phyloP scores from a whole-genome alignment of 768 basidiomycete genomes.

The Pisolithus microcarpus region DNA sequence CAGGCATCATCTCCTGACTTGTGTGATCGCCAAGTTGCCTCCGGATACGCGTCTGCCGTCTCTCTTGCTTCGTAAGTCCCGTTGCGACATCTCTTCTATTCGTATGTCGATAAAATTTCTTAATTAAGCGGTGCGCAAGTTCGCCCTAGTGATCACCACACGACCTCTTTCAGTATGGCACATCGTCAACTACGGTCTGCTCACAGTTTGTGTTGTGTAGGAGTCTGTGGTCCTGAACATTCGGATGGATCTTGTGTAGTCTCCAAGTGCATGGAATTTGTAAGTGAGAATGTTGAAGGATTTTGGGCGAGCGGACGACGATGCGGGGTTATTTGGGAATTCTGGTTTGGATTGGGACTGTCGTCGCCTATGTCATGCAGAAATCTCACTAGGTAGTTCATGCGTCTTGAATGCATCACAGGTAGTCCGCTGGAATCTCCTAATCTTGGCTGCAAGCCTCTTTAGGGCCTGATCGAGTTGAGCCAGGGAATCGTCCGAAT shows the following conservation, averaged over 20 bases:
- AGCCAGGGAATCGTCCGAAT: too few relatives aligned
- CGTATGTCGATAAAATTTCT: conserved; percentile 29
- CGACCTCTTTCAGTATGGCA: neutral
- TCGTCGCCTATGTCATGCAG: neutral
- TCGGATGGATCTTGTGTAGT: conserved; percentile 13
- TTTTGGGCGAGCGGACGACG: neutral
- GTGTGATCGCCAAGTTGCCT: neutral
- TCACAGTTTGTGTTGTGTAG: conserved; percentile 4
- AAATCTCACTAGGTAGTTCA: neutral
- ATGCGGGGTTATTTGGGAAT: neutral
- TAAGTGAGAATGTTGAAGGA: conserved; percentile 20
- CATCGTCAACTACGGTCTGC: neutral
- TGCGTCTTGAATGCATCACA: neutral
- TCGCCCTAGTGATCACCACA: conserved; percentile 26
- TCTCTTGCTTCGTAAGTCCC: conserved; percentile 25
- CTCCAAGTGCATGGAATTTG: conserved; percentile 26
- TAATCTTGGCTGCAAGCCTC: too few relatives aligned
- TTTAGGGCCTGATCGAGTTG: too few relatives aligned
- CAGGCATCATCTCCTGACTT: neutral
- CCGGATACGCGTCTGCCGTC: conserved; percentile 11
- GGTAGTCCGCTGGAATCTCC: too few relatives aligned
- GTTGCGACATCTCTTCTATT: conserved; percentile 27
- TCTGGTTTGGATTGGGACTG: neutral
- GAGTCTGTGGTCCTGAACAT: conserved; percentile 5
- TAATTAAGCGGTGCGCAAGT: conserved; percentile 29